phyloP scores from a whole-genome alignment of 2,329 filamentous ascomycete species.

The Fusarium succisae region DNA sequence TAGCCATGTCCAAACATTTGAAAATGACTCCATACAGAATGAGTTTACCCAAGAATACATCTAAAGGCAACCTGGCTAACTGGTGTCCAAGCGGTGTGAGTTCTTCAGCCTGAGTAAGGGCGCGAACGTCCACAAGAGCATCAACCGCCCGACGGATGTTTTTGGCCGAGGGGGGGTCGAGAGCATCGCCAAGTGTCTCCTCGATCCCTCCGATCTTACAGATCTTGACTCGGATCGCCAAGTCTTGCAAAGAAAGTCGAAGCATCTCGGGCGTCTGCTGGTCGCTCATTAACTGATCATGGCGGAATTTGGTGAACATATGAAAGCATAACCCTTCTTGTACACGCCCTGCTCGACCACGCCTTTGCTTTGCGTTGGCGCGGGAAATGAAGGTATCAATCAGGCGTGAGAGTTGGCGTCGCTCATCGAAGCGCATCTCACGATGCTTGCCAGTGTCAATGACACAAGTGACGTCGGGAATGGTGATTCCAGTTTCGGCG shows the following conservation, averaged over 20 bases:
- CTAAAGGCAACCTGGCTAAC: conserved; percentile 86
- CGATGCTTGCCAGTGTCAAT: conserved; percentile 97
- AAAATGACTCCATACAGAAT: conserved; percentile 88
- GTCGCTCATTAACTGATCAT: conserved; percentile 85
- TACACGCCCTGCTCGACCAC: conserved; percentile 93
- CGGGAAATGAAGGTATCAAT: conserved; percentile 95
- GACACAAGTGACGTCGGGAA: conserved; percentile 96
- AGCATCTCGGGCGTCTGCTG: conserved; percentile 98
- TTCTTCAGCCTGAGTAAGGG: conserved; percentile 82
- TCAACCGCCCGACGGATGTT: conserved; percentile 95
- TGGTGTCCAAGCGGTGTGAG: conserved; percentile 88
- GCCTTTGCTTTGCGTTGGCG: conserved; percentile 94
- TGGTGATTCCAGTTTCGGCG: conserved; percentile 97
- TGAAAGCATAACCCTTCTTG: conserved; percentile 96
- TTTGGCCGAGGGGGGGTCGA: conserved; percentile 89
- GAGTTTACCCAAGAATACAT: conserved; percentile 94
- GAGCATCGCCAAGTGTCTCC: conserved; percentile 83
- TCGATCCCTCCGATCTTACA: conserved; percentile 96
- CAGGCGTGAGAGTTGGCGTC: conserved; percentile 86
- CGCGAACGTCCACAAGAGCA: conserved; percentile 90
- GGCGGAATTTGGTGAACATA: conserved; percentile 88
- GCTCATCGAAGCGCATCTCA: conserved; percentile 96
- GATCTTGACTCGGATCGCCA: conserved; percentile 96
- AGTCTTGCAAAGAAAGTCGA: conserved; percentile 89
- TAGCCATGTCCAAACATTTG: conserved; percentile 87